Percentiles rank a stretch among this genome's conserved stretches.
phyloP scores from a whole-genome alignment of 257 asterid genomes.

The Nicotiana otophora region DNA sequence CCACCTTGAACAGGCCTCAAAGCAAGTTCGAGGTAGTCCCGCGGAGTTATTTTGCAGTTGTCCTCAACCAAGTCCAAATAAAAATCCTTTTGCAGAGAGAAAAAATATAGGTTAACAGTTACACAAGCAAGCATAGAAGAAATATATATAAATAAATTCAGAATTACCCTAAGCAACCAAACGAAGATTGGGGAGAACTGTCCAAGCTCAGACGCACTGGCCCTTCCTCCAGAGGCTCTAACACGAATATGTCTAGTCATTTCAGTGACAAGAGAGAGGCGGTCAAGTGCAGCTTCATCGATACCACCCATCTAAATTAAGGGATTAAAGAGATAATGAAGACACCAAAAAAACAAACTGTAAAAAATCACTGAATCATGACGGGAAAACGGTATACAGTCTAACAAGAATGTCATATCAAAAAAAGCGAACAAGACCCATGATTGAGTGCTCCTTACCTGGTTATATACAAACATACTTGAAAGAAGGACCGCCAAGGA shows the following conservation, averaged over 20 bases:
- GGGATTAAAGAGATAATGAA: background rate
- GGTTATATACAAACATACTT: slow-evolving; percentile 95
- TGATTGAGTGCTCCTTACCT: slow-evolving; percentile 40
- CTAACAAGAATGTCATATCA: background rate
- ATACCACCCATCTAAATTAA: slow-evolving; percentile 93
- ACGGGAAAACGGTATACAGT: background rate
- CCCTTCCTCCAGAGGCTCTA: slow-evolving; percentile 84
- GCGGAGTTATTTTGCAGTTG: slow-evolving; percentile 83
- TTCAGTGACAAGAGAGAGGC: slow-evolving; percentile 97
- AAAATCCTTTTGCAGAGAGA: slow-evolving; percentile 64
- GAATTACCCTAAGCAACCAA: slow-evolving; percentile 94
- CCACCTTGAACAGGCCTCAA: slow-evolving; percentile 79
- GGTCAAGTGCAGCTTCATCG: slow-evolving; percentile 98
- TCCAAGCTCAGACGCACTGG: slow-evolving; percentile 86
- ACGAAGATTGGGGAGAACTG: slow-evolving; percentile 94
- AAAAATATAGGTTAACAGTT: background rate
- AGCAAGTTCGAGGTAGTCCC: slow-evolving; percentile 97
- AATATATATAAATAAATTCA: background rate
- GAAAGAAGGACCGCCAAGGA: slow-evolving; percentile 97
- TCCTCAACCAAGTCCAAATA: slow-evolving; percentile 86
- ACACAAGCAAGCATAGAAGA: slow-evolving; percentile 11
- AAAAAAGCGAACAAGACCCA: background rate
- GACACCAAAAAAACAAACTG: background rate
- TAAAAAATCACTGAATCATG: background rate
- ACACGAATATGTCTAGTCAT: slow-evolving; percentile 98